Evolutionary conservation across 257 asterid species (phyloP).

Genomic region (Oldenlandia corymbosa): DNA sequence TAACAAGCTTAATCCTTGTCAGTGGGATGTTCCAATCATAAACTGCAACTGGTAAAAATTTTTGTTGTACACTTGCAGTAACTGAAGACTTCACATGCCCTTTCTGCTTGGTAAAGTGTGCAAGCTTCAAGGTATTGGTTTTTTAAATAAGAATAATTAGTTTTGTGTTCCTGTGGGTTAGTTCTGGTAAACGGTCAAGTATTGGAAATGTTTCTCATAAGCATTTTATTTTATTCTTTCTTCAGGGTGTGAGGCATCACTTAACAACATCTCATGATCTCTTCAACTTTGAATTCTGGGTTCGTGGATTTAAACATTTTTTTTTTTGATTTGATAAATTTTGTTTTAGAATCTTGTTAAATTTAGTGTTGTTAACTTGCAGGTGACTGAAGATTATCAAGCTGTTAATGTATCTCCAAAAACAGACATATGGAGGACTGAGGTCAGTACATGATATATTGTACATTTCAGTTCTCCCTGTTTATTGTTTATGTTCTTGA

Average conservation of each 20-base stretch:
- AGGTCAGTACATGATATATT: slow-evolving; percentile 43
- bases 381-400: slow-evolving; percentile 94
- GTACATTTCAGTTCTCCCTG: not conserved
- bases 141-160: slow-evolving; percentile 16
- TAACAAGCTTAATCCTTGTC: not conserved
- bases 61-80: slow-evolving; percentile 48
- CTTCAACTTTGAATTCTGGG: slow-evolving; percentile 98
- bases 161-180: not conserved
- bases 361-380: slow-evolving; percentile 17
- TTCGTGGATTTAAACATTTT: slow-evolving; percentile 41
- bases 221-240: slow-evolving; percentile 16
- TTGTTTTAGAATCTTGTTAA: slow-evolving; percentile 11
- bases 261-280: slow-evolving; percentile 75
- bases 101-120: slow-evolving; percentile 95
- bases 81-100: slow-evolving; percentile 98
- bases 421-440: slow-evolving; percentile 80
- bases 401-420: slow-evolving; percentile 89
- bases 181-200: not conserved
- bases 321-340: slow-evolving; percentile 10
- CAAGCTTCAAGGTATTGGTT: slow-evolving; percentile 74
- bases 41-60: slow-evolving; percentile 26
- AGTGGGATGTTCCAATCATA: not conserved
- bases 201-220: slow-evolving; percentile 23
- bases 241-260: slow-evolving; percentile 88
- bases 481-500: not conserved